Evolutionary conservation across 192 early-diverging fungal genomes (phyloP), one percentile per base, ranked within the genome.

Genomic region (Backusella sp.): DNA sequence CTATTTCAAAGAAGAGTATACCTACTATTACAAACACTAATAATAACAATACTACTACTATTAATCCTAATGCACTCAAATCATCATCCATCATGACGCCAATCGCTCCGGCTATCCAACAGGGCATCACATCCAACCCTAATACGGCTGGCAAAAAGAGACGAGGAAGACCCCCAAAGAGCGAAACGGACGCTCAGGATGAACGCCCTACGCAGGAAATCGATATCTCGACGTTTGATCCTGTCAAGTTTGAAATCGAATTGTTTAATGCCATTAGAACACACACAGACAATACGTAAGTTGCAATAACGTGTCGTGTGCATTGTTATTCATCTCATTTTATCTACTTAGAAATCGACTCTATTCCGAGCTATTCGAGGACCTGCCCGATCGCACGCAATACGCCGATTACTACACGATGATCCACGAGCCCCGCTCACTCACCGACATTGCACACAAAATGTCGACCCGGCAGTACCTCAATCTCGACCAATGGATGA

Each of bases 341-440:
- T 1, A 52, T 52, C 21, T 52, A 21, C 6, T 19, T 52, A n/a
- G 1, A 66, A 80, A 90, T 23, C 88, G 91, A 28, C 80, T 84
- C n/a, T 81, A 94, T 36, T 84, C 92, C 30, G 93, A 95, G 52
- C 82, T 90, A 36, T 99, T 97, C 77, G 82, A 93, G 52, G 88
- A 94, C 9, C 82, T 96, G 1, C 96, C 96, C 0, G 85, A 87
- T 26, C 83, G 86, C 71, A 83, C 85, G 19, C 88, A 92, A 44
- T 99, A 96, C 75, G 95, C 96, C 0, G 96, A 99, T 72, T 99
- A 97, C 80, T 97, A 96, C 80, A 84, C 89, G 26, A 83, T 94
- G 17, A 99, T 97, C 75, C 78, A 86, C n/a, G 84, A 92, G 1
- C 97, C 97, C 1, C 94, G 95, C 71, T 91, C 93, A 3, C 52